Conservation (phyloP, 805 yeast species). For the Blastobotrys americana region DNA sequence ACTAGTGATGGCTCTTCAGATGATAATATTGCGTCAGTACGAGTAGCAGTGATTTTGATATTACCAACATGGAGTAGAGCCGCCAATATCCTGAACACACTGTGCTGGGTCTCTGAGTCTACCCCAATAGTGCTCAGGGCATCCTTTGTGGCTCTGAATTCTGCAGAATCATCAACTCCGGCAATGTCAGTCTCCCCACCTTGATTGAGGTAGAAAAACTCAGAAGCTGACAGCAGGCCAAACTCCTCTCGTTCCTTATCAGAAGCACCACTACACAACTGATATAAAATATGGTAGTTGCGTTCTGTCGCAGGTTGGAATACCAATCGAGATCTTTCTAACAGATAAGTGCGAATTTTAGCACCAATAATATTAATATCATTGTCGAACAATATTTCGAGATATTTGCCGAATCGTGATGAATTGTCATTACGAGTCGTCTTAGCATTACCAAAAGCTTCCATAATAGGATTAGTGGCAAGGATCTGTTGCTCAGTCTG, state of each 20-base stretch:
- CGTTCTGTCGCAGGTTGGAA: constrained; percentile 89
- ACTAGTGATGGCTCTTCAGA: constrained; percentile 82
- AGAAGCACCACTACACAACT: constrained; percentile 62
- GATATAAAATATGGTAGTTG: constrained; percentile 93
- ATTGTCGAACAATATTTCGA: constrained; percentile 79
- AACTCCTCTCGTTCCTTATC: constrained; percentile 49
- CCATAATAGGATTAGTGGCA: constrained; percentile 96
- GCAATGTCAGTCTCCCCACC: constrained; percentile 68
- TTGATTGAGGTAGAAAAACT: constrained; percentile 78
- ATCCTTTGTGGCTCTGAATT: constrained; percentile 64
- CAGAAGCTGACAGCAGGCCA: constrained; percentile 56
- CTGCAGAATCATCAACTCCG: constrained; percentile 76
- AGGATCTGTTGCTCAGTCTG: constrained; percentile 88
- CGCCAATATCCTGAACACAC: constrained; percentile 73
- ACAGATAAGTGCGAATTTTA: constrained; percentile 80
- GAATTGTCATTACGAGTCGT: constrained; percentile 96
- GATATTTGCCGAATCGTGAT: constrained; percentile 93
- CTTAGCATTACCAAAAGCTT: constrained; percentile 97
- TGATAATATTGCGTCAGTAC: constrained; percentile 72
- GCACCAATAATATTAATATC: constrained; percentile 85
- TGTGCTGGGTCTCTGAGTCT: constrained; percentile 46
- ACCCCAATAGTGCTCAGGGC: constrained; percentile 81
- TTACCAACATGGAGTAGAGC: constrained; percentile 91
- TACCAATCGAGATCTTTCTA: constrained; percentile 90
- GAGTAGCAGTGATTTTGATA: constrained; percentile 74